Conservation (phyloP, 164 flowering plant genomes). For the Tinospora cordifolia region DNA sequence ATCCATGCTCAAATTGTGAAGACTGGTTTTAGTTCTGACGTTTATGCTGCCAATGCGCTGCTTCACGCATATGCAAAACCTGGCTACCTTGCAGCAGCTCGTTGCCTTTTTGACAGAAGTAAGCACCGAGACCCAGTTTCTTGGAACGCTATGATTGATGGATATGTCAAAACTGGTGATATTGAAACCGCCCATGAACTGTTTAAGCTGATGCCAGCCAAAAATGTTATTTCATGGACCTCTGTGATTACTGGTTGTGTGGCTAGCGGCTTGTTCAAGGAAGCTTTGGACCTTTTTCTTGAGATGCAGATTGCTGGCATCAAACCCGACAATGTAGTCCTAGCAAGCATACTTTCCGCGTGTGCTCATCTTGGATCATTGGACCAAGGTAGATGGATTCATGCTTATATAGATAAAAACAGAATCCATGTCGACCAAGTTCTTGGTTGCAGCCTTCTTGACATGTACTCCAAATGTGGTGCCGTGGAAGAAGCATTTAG, state of each 20-base stretch:
- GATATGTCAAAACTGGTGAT: constrained; percentile 28
- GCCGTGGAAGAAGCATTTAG: constrained; percentile 31
- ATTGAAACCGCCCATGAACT: constrained; percentile 23
- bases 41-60: constrained; percentile 32
- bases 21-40: constrained; percentile 28
- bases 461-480: constrained; percentile 55
- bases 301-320: constrained; percentile 35
- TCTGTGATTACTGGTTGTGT: constrained; percentile 19
- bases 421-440: constrained; percentile 28
- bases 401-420: constrained; percentile 27
- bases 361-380: constrained; percentile 41
- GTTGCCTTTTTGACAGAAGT: constrained; percentile 24
- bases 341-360: constrained; percentile 35
- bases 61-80: constrained; percentile 30
- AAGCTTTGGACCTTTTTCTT: constrained; percentile 27
- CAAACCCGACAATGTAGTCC: constrained; percentile 30
- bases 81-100: constrained; percentile 23
- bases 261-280: constrained; percentile 10
- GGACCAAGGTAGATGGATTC: constrained; percentile 49
- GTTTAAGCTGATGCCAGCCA: constrained; percentile 19
- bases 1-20: constrained; percentile 39
- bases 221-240: constrained; percentile 21
- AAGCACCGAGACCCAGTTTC: constrained; percentile 32
- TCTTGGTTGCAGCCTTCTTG: constrained; percentile 36
- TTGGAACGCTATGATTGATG: constrained; percentile 43